Evolutionary conservation across 1,139 yeast species (phyloP).

Genomic region (Protomyces arabidopsidicola): DNA sequence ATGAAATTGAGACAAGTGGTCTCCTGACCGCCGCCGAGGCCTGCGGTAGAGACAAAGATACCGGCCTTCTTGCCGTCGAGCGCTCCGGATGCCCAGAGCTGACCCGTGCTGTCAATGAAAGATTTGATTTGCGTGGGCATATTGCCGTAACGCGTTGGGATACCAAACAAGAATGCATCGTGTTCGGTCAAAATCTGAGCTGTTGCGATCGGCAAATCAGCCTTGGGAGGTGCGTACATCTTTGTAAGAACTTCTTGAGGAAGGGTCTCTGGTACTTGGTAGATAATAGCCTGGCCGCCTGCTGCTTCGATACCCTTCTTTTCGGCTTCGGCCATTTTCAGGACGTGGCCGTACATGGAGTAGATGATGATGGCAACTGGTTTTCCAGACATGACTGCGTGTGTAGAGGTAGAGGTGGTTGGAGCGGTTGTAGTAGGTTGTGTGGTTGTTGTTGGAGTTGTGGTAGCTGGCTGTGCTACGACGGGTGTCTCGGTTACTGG

Average conservation of each 20-base stretch:
- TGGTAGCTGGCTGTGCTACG: neutral
- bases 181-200: slow-evolving; percentile 48
- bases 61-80: slow-evolving; percentile 57
- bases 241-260: slow-evolving; percentile 47
- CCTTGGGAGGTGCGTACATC: slow-evolving; percentile 51
- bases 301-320: slow-evolving; percentile 55
- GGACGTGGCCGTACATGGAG: slow-evolving; percentile 65
- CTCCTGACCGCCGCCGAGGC: slow-evolving; percentile 66
- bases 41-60: slow-evolving; percentile 54
- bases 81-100: slow-evolving; percentile 57
- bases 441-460: neutral
- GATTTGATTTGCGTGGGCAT: slow-evolving; percentile 61
- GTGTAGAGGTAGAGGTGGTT: neutral
- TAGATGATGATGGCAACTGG: slow-evolving; percentile 68
- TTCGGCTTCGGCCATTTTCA: slow-evolving; percentile 52
- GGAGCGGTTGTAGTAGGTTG: neutral
- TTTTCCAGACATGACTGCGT: slow-evolving; percentile 35
- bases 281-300: slow-evolving; percentile 58
- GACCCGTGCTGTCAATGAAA: slow-evolving; percentile 70
- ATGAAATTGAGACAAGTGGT: slow-evolving; percentile 49
- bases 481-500: neutral
- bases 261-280: slow-evolving; percentile 59
- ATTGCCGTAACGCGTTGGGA: slow-evolving; percentile 62
- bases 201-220: slow-evolving; percentile 52
- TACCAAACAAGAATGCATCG: slow-evolving; percentile 60